phyloP scores from a whole-genome alignment of 2,329 filamentous ascomycete species.

The Aciculosporium take region DNA sequence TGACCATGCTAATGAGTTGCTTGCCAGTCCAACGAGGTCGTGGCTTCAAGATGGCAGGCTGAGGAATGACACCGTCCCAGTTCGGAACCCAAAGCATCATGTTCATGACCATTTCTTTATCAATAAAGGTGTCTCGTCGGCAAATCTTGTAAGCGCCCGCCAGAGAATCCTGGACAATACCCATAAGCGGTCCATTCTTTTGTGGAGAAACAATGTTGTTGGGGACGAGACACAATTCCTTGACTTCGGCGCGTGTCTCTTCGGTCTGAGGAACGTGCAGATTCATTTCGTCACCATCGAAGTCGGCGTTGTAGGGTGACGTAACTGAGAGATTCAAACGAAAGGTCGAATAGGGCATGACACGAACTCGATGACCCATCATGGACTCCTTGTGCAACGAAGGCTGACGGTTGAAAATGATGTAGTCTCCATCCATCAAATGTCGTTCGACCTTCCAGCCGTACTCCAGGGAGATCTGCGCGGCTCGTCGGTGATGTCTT shows the following conservation, averaged over 20 bases:
- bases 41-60: conserved; percentile 87
- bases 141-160: conserved; percentile 96
- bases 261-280: conserved; percentile 97
- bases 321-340: conserved; percentile 94
- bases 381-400: conserved; percentile 99
- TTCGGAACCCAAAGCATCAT: conserved; percentile 93
- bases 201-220: conserved; percentile 97
- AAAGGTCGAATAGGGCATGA: conserved; percentile 99
- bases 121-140: conserved; percentile 79
- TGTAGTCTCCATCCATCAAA: conserved; percentile 88
- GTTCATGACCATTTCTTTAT: conserved; percentile 88
- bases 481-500: conserved; percentile 78
- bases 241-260: conserved; percentile 89
- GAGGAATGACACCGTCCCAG: conserved; percentile 91
- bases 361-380: conserved; percentile 96
- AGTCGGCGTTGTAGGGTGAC: conserved; percentile 98
- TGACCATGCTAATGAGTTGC: conserved; percentile 87
- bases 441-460: conserved; percentile 99
- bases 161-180: conserved; percentile 96
- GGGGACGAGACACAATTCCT: conserved; percentile 92
- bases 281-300: conserved; percentile 99
- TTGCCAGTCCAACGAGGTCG: conserved; percentile 94
- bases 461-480: conserved; percentile 77
- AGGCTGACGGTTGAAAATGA: conserved; percentile 99
- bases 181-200: conserved; percentile 94